Evolutionary conservation across 2,329 filamentous ascomycete species (phyloP).

Genomic region (Neofusicoccum ribis): DNA sequence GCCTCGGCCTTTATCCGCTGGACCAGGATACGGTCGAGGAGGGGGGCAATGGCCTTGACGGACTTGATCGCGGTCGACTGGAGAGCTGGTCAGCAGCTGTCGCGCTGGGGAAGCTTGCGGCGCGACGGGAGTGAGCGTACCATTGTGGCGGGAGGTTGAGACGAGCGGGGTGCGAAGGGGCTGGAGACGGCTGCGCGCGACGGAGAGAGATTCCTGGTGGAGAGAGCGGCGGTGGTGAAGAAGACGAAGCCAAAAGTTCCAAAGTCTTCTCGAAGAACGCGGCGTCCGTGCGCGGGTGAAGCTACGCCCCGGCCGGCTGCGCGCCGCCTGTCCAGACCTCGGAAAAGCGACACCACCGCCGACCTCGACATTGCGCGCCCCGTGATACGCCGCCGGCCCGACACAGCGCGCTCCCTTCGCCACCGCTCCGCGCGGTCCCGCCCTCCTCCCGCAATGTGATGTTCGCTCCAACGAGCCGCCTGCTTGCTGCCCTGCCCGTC

Average conservation of each 20-base stretch:
- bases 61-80: constrained; percentile 71
- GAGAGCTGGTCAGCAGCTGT: constrained; percentile 20
- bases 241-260: constrained; percentile 7
- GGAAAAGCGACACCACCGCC: constrained; percentile 8
- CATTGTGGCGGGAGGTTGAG: constrained; percentile 19
- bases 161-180: not conserved
- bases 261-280: constrained; percentile 8
- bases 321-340: constrained; percentile 3
- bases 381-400: constrained; percentile 2
- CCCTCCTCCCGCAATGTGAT: constrained; percentile 13
- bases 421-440: not conserved
- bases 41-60: constrained; percentile 90
- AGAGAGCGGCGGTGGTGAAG: constrained; percentile 6
- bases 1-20: constrained; percentile 97
- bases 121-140: constrained; percentile 3
- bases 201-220: not conserved
- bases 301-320: not conserved
- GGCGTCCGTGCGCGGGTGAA: constrained; percentile 5
- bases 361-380: not conserved
- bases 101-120: not conserved
- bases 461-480: constrained; percentile 18
- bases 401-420: not conserved
- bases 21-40: constrained; percentile 96
- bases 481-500: constrained; percentile 14
- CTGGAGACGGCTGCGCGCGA: not conserved